Conservation (phyloP, 176 grass and related monocot species). For the Tillandsia leiboldiana region DNA sequence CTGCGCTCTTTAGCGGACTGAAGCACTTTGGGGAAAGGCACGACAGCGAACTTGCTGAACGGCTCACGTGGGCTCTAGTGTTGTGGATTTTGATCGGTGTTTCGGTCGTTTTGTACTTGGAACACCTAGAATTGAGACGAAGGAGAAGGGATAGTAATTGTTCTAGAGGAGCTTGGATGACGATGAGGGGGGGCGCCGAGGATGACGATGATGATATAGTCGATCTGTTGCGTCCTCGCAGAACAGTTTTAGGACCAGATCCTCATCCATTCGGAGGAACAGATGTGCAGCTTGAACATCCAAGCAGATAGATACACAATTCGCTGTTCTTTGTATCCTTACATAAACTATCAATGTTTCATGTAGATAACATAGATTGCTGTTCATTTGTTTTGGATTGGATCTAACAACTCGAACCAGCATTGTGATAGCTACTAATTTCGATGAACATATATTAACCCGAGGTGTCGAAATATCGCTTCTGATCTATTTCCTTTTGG, state of each 20-base stretch:
- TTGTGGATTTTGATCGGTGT: constrained; percentile 44
- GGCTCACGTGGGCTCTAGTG: constrained; percentile 65
- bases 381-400: no score
- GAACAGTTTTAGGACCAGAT: constrained; percentile 30
- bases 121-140: constrained; percentile 41
- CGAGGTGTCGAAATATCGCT: no score
- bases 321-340: neutral
- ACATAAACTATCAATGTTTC: neutral
- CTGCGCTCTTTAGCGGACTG: constrained; percentile 65
- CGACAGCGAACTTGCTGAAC: constrained; percentile 56
- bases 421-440: no score
- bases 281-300: constrained; percentile 71
- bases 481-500: no score
- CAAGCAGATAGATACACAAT: constrained; percentile 36
- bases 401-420: no score
- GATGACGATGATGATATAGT: constrained; percentile 67
- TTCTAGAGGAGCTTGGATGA: constrained; percentile 30
- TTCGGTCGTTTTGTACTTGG: constrained; percentile 46
- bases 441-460: no score
- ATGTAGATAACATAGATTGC: no score
- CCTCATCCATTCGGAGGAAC: constrained; percentile 34
- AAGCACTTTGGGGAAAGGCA: constrained; percentile 69
- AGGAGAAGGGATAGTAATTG: constrained; percentile 34
- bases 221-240: constrained; percentile 43
- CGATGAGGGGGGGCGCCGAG: constrained; percentile 46